Percentiles rank a stretch among this genome's conserved stretches.
phyloP scores from a whole-genome alignment of 768 basidiomycete species.

The Boletus sensibilis region DNA sequence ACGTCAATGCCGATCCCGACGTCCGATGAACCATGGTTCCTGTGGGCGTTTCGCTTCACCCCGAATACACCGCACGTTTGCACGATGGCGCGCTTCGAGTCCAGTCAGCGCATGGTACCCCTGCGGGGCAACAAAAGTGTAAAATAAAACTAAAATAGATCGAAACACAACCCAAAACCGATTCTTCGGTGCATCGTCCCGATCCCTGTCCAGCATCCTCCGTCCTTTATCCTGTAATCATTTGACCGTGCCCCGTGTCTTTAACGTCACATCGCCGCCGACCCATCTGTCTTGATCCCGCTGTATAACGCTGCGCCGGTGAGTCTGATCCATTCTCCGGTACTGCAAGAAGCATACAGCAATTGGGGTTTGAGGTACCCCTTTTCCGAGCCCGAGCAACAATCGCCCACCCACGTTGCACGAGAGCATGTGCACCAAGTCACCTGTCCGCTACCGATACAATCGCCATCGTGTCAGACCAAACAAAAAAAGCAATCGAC shows the following conservation, averaged over 20 bases:
- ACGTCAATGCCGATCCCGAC: background rate
- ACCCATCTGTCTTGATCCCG: conserved; percentile 3
- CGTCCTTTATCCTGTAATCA: background rate
- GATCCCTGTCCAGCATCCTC: conserved; percentile 2
- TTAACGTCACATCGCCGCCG: conserved; percentile 9
- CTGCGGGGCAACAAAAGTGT: background rate
- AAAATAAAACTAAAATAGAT: background rate
- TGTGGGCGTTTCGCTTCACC: conserved; percentile 2
- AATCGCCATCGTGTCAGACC: background rate
- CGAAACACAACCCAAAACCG: too few relatives aligned
- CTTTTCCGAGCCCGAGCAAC: conserved; percentile 1
- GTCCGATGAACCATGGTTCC: background rate
- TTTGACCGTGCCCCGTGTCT: background rate
- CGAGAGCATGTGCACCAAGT: conserved; percentile 16
- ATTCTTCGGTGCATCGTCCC: background rate
- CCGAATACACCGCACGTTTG: background rate
- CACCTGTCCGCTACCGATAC: conserved; percentile 25
- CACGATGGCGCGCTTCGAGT: background rate
- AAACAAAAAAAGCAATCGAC: background rate
- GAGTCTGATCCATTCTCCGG: conserved; percentile 2
- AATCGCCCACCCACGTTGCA: background rate
- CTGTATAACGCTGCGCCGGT: background rate
- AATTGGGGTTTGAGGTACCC: background rate
- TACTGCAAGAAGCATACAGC: background rate
- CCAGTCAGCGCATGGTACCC: background rate